These are phyloP conservation scores for Picochlorum sp. DNA, from an alignment of 139 green algal species.

Conservation along the genomic window DNA sequence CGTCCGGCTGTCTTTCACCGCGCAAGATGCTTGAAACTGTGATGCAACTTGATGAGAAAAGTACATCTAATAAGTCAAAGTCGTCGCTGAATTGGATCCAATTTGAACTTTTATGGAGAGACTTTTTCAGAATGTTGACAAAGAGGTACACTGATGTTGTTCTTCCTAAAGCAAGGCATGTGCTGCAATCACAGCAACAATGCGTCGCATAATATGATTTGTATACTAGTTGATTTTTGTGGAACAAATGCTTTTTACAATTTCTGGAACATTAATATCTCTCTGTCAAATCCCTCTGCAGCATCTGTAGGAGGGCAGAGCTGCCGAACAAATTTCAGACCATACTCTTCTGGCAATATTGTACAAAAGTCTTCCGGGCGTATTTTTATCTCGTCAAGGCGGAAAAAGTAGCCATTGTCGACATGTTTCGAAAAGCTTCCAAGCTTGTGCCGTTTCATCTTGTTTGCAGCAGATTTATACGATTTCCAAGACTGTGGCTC, in stretches of 20 bases:
- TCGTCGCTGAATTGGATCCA: constrained; percentile 52
- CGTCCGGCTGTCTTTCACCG: constrained; percentile 71
- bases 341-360: constrained; percentile 37
- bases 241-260: not conserved
- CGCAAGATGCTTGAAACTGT: constrained; percentile 38
- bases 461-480: constrained; percentile 58
- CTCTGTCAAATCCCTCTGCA: constrained; percentile 33
- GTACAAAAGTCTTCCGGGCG: constrained; percentile 51
- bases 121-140: constrained; percentile 71
- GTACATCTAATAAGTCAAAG: not conserved
- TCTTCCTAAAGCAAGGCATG: not conserved
- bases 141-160: constrained; percentile 32
- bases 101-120: constrained; percentile 76
- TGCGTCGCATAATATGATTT: not conserved
- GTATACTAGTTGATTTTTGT: not conserved
- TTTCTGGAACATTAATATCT: constrained; percentile 35
- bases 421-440: not conserved
- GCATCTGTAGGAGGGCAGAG: constrained; percentile 23
- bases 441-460: constrained; percentile 26
- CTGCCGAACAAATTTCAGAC: constrained; percentile 45
- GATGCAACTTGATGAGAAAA: not conserved
- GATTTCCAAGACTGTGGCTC: constrained; percentile 86
- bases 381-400: constrained; percentile 41
- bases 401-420: not conserved
- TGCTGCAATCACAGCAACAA: not conserved